phyloP scores from a whole-genome alignment of 1,139 yeast genomes.

The Taiozyma sp. region DNA sequence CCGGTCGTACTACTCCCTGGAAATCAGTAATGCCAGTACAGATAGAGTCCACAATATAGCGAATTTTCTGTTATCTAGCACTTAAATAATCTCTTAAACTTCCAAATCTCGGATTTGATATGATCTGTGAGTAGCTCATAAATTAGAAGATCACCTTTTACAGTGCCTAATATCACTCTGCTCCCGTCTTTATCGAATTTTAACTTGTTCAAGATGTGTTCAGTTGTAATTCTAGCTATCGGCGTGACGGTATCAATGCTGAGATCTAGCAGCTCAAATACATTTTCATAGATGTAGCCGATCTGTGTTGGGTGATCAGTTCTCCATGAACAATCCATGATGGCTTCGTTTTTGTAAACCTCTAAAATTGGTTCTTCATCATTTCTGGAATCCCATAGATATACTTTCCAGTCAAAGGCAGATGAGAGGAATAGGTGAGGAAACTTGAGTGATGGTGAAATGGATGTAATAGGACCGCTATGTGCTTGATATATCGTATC shows the following conservation, averaged over 20 bases:
- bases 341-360: slow-evolving; percentile 18
- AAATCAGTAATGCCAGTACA: not conserved
- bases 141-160: slow-evolving; percentile 13
- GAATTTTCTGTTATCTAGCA: not conserved
- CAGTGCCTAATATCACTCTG: slow-evolving; percentile 10
- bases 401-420: slow-evolving; percentile 23
- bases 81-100: slow-evolving; percentile 17
- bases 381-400: slow-evolving; percentile 17
- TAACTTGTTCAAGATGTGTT: slow-evolving; percentile 14
- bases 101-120: slow-evolving; percentile 12
- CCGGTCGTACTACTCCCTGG: not conserved
- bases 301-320: slow-evolving; percentile 18
- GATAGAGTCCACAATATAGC: not conserved
- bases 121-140: slow-evolving; percentile 13
- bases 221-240: slow-evolving; percentile 9
- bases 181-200: slow-evolving; percentile 16
- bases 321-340: slow-evolving; percentile 19
- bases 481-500: slow-evolving; percentile 20
- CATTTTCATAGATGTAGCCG: slow-evolving; percentile 18
- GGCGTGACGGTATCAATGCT: slow-evolving; percentile 20
- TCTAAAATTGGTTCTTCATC: slow-evolving; percentile 13
- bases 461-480: slow-evolving; percentile 16
- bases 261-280: slow-evolving; percentile 20
- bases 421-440: slow-evolving; percentile 16
- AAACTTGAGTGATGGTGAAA: slow-evolving; percentile 11